Conservation (phyloP, 2,329 filamentous ascomycete species). For the Cytospora schulzeri region DNA sequence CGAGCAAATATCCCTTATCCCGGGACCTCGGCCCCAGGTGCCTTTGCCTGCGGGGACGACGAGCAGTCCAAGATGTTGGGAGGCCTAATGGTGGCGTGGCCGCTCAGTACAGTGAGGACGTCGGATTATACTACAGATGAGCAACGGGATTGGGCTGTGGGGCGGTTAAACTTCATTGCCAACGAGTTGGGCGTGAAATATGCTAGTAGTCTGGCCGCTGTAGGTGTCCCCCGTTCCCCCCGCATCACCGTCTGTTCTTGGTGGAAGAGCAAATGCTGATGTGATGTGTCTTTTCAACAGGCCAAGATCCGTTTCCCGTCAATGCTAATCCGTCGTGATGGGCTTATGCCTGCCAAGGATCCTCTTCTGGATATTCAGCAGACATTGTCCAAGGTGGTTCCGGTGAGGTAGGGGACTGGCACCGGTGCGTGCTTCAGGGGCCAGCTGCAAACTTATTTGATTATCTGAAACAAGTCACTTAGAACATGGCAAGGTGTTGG, state of each 20-base stretch:
- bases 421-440: no score
- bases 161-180: slow-evolving; percentile 56
- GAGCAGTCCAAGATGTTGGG: slow-evolving; percentile 56
- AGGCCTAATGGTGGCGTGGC: slow-evolving; percentile 63
- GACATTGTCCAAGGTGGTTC: slow-evolving; percentile 31
- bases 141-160: slow-evolving; percentile 57
- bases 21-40: slow-evolving; percentile 35
- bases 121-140: slow-evolving; percentile 62
- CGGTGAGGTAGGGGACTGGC: background rate
- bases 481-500: no score
- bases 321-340: slow-evolving; percentile 61
- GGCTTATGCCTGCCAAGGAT: slow-evolving; percentile 42
- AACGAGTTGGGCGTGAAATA: slow-evolving; percentile 60
- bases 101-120: slow-evolving; percentile 54
- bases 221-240: slow-evolving; percentile 32
- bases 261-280: background rate
- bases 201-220: slow-evolving; percentile 56
- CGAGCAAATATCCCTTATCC: background rate
- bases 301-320: slow-evolving; percentile 61
- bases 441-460: background rate
- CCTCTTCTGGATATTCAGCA: slow-evolving; percentile 19
- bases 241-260: no score
- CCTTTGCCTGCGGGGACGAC: slow-evolving; percentile 53
- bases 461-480: no score
- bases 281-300: slow-evolving; percentile 36